Evolutionary conservation across 2,329 filamentous ascomycete genomes (phyloP), one percentile per base, ranked within the genome.

Genomic region (Samsoniella hepiali): DNA sequence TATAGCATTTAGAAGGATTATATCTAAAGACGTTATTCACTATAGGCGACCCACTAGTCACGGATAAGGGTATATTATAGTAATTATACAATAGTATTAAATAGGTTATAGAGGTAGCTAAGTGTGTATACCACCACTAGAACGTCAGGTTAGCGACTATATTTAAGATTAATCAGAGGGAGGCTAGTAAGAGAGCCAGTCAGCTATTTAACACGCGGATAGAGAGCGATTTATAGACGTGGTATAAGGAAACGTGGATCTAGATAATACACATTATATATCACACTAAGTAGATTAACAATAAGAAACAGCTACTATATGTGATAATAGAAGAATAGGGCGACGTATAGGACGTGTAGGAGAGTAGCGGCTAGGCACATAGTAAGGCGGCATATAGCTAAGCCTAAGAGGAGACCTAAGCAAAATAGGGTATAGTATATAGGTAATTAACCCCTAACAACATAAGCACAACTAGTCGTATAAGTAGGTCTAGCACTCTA

Each of bases 1-100:
- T 27, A 27, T 27, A 40, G 34, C 40, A 56, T 56, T 56, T 56
- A 56, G n/a, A 56, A 13, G n/a, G 9, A 2, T 56, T 56, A 56
- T 13, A 38, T 22, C n/a, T 38, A 38, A 56, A n/a, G n/a, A n/a
- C n/a, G n/a, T n/a, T n/a, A n/a, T n/a, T n/a, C n/a, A n/a, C n/a
- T n/a, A n/a, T n/a, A n/a, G n/a, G n/a, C n/a, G n/a, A n/a, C n/a
- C n/a, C n/a, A n/a, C n/a, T n/a, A n/a, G n/a, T n/a, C n/a, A n/a
- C n/a, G 7, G 27, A 38, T 27, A 38, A 56, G 32, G 11, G 29
- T 13, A 40, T 38, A 22, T 56, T 56, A 56, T 56, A 40, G n/a
- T 38, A 40, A 29, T 56, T 42, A 57, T 57, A 32, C n/a, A 45
- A 40, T n/a, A 42, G 11, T 57, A 57, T 57, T 34, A 17, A 45